phyloP scores from a whole-genome alignment of 768 basidiomycete genomes.

The Paxillus ammoniavirescens region DNA sequence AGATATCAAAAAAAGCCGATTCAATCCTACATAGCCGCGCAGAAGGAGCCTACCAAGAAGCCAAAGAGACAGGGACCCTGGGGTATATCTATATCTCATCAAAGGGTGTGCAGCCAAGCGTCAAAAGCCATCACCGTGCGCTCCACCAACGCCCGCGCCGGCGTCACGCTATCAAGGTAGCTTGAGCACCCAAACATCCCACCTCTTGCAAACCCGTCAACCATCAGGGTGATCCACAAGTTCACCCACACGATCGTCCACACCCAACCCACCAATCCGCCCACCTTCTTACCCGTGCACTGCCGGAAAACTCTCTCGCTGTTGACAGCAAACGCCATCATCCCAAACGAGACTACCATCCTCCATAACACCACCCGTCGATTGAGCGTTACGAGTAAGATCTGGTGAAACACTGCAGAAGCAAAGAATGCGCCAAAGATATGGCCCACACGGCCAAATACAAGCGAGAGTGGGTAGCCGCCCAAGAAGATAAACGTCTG shows the following conservation, averaged over 20 bases:
- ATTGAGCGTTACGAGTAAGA: slow-evolving; percentile 50
- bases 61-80: neutral
- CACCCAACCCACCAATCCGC: slow-evolving; percentile 30
- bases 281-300: slow-evolving; percentile 25
- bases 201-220: slow-evolving; percentile 20
- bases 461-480: slow-evolving; percentile 22
- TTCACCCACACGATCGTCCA: slow-evolving; percentile 36
- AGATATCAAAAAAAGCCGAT: neutral
- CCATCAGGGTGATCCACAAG: slow-evolving; percentile 21
- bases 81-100: neutral
- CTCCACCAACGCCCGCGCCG: slow-evolving; percentile 11
- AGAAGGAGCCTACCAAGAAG: neutral
- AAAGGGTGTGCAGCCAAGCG: slow-evolving; percentile 8
- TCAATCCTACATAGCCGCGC: neutral
- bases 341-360: slow-evolving; percentile 50
- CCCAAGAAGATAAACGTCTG: slow-evolving; percentile 32
- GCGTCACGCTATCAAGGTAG: slow-evolving; percentile 4
- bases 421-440: slow-evolving; percentile 56
- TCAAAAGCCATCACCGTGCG: slow-evolving; percentile 11
- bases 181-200: slow-evolving; percentile 10
- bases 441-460: slow-evolving; percentile 47
- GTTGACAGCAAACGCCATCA: slow-evolving; percentile 51
- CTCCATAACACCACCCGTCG: slow-evolving; percentile 40
- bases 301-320: slow-evolving; percentile 36
- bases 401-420: slow-evolving; percentile 56